These are phyloP conservation scores for Fusarium sp. DNA, from an alignment of 2,329 filamentous ascomycete species.

Conservation along the genomic window DNA sequence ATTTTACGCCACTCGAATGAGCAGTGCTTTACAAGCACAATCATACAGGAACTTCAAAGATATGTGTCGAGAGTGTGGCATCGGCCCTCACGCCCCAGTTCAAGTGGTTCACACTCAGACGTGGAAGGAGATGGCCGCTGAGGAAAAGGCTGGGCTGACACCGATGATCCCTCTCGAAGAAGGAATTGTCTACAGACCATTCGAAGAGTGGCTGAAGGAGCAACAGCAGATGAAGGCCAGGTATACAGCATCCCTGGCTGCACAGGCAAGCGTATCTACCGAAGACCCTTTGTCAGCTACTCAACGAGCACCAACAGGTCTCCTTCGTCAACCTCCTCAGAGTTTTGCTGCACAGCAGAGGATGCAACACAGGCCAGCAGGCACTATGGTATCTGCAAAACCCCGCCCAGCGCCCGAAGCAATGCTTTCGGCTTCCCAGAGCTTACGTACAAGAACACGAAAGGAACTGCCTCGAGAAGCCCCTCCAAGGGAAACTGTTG, in stretches of 20 bases:
- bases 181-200: constrained; percentile 72
- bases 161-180: constrained; percentile 71
- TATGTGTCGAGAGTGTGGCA: constrained; percentile 67
- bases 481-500: constrained; percentile 35
- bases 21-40: constrained; percentile 56
- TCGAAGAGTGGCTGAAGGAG: constrained; percentile 69
- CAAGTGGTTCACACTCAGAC: constrained; percentile 64
- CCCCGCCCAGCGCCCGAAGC: constrained; percentile 42
- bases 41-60: constrained; percentile 65
- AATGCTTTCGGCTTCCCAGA: constrained; percentile 44
- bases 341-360: constrained; percentile 75
- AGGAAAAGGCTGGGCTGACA: constrained; percentile 73
- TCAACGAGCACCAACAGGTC: constrained; percentile 53
- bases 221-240: constrained; percentile 54
- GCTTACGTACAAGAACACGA: constrained; percentile 43
- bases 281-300: constrained; percentile 50
- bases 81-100: constrained; percentile 64
- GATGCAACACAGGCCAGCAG: constrained; percentile 61
- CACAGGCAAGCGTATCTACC: constrained; percentile 42
- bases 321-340: constrained; percentile 66
- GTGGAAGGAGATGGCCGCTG: constrained; percentile 74
- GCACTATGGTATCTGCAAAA: constrained; percentile 37
- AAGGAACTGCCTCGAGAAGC: constrained; percentile 44
- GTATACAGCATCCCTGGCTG: constrained; percentile 45
- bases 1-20: constrained; percentile 64